Conservation (phyloP, 371 early-diverging fungal genomes). For the Apophysomyces sp. region DNA sequence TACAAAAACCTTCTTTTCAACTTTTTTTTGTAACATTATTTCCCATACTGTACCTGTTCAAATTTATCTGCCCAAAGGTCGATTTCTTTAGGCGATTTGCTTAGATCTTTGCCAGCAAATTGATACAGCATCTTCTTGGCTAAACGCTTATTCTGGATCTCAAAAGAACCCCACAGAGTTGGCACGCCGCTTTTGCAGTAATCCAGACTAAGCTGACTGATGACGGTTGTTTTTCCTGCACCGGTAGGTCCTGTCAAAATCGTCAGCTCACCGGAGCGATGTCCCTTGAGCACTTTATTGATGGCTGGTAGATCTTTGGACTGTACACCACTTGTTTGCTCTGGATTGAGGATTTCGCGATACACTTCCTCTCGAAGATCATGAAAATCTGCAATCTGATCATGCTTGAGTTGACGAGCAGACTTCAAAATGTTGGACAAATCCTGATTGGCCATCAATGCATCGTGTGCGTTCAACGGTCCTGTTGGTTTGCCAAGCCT, state of each 20-base stretch:
- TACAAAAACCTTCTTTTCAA: constrained; percentile 6
- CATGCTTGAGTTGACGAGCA: constrained; percentile 57
- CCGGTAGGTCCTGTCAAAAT: constrained; percentile 79
- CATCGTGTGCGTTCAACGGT: constrained; percentile 46
- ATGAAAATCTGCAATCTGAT: constrained; percentile 64
- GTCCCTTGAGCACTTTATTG: constrained; percentile 69
- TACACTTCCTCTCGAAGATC: constrained; percentile 63
- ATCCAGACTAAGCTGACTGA: constrained; percentile 73
- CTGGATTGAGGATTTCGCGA: constrained; percentile 68
- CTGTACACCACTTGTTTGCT: constrained; percentile 64
- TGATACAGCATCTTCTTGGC: constrained; percentile 76
- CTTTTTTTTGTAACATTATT: neutral
- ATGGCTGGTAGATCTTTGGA: constrained; percentile 59
- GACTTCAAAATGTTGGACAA: constrained; percentile 32
- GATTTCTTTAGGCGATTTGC: constrained; percentile 46
- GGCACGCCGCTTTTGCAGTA: constrained; percentile 73
- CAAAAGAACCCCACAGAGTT: constrained; percentile 83
- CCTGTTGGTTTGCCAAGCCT: constrained; percentile 35
- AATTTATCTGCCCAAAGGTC: constrained; percentile 61
- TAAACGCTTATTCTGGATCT: constrained; percentile 70
- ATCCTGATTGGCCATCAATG: constrained; percentile 26
- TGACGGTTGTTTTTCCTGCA: constrained; percentile 76
- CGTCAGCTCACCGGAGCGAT: constrained; percentile 75
- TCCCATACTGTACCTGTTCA: constrained; percentile 45
- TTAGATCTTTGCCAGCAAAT: constrained; percentile 59